Evolutionary conservation across 2,329 filamentous ascomycete species (phyloP).

Genomic region (Stemphylium beticola): DNA sequence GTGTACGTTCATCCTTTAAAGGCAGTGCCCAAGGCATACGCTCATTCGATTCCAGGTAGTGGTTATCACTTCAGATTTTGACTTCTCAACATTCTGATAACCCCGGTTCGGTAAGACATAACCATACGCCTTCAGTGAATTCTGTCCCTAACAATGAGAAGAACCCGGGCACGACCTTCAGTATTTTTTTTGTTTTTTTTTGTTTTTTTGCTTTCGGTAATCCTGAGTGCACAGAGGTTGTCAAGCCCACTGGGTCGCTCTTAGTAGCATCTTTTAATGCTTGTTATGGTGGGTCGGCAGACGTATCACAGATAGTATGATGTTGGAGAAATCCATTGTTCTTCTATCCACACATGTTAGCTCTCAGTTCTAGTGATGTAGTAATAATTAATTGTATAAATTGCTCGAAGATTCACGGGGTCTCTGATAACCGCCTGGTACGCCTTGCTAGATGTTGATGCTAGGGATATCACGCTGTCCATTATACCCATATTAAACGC

Average conservation of each 20-base stretch:
- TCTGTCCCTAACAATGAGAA: constrained; percentile 9
- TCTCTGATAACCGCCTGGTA: no score
- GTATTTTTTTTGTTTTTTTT: background rate
- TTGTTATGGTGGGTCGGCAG: no score
- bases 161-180: constrained; percentile 23
- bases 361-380: no score
- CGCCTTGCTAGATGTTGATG: no score
- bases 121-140: background rate
- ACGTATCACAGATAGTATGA: no score
- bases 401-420: no score
- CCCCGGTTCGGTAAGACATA: constrained; percentile 27
- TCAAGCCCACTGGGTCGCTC: no score
- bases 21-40: background rate
- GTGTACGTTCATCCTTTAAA: constrained; percentile 12
- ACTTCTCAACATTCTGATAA: constrained; percentile 29
- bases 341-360: no score
- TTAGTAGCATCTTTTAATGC: no score
- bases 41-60: constrained; percentile 28
- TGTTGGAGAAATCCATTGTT: no score
- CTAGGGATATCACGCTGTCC: background rate
- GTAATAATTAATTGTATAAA: no score
- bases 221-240: no score
- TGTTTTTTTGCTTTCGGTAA: background rate
- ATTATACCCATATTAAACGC: background rate
- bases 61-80: constrained; percentile 39